Percentiles rank a stretch among this genome's conserved stretches.
phyloP scores from a whole-genome alignment of 352 stramenopile genomes.

The Phytophthora idaei region DNA sequence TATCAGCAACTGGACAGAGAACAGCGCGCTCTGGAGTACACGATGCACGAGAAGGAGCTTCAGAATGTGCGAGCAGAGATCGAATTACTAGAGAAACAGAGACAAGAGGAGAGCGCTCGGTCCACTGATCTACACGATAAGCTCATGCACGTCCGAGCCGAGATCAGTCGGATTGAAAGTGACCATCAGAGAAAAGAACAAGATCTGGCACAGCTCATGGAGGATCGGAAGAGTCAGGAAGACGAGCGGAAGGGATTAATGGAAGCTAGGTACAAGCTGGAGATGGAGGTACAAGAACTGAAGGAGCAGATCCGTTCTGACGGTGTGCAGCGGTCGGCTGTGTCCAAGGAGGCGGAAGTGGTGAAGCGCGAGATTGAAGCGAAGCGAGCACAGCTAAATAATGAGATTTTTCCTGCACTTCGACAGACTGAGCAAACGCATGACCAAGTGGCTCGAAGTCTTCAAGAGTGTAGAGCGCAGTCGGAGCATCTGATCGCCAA shows the following conservation, averaged over 20 bases:
- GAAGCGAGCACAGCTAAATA: constrained; percentile 56
- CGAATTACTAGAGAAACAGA: constrained; percentile 72
- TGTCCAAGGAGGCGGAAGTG: constrained; percentile 57
- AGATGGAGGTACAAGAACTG: constrained; percentile 83
- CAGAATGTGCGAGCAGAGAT: constrained; percentile 65
- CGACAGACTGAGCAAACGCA: constrained; percentile 64
- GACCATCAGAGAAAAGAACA: constrained; percentile 49
- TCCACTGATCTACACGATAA: constrained; percentile 75
- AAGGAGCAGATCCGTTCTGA: constrained; percentile 63
- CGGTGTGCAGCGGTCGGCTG: constrained; percentile 41
- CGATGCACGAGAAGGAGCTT: constrained; percentile 92
- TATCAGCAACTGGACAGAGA: constrained; percentile 97
- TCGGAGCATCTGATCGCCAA: constrained; percentile 95
- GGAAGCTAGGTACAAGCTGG: constrained; percentile 76
- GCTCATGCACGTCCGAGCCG: constrained; percentile 55
- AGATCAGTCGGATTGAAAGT: constrained; percentile 63
- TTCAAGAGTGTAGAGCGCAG: constrained; percentile 63
- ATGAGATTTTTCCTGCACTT: constrained; percentile 61
- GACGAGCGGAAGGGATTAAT: constrained; percentile 81
- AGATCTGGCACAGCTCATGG: constrained; percentile 55
- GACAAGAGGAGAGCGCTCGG: constrained; percentile 51
- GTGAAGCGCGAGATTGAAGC: constrained; percentile 63
- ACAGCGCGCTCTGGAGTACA: constrained; percentile 97
- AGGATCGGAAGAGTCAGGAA: constrained; percentile 61
- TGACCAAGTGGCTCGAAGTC: constrained; percentile 81